Evolutionary conservation across 2,329 filamentous ascomycete genomes (phyloP), one percentile per base, ranked within the genome.

Genomic region (Lachnellula cervina): DNA sequence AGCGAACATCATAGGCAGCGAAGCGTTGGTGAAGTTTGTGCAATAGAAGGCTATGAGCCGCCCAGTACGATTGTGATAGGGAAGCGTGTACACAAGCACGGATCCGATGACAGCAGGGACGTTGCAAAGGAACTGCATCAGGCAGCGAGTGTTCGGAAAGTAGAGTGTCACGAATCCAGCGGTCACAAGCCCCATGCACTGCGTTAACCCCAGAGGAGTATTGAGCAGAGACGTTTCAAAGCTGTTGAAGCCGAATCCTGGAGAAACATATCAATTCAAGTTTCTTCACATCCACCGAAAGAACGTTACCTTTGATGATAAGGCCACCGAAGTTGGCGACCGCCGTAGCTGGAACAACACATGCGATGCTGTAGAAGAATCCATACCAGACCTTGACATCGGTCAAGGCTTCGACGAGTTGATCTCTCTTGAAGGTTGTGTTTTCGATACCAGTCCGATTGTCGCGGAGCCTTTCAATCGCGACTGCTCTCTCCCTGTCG

Each of bases 141-240:
- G 8, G 28, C 28, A 32, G 28, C 28, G 28, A 7, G 28, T 32
- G 8, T 32, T 32, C 8, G 28, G 28, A 32, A 32, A 32, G 28
- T 32, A 32, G 7, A 32, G 28, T 8, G 28, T 9, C 28, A 32
- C 28, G 8, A 40, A 40, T 17, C 14, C 37, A 40, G 14, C 14
- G 1, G n/a, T 21, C 17, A 17, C 42, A 19, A 19, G n/a, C 3
- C n/a, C 42, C 11, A 21, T 21, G 19, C 42, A 44, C 21, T 19
- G 16, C 42, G 11, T 44, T 44, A 13, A 6, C 16, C 46, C 42
- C 4, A 19, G 0, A 73, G 79, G 74, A 44, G 82, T 75, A 63
- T 78, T 76, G 66, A 81, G 71, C 2, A 82, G 68, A 0, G 78
- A 78, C 3, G 80, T 81, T 1, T 75, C 74, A 7, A 80, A 70